Conservation (phyloP, 305 asterid genomes). For the Fraxinus paxiana region DNA sequence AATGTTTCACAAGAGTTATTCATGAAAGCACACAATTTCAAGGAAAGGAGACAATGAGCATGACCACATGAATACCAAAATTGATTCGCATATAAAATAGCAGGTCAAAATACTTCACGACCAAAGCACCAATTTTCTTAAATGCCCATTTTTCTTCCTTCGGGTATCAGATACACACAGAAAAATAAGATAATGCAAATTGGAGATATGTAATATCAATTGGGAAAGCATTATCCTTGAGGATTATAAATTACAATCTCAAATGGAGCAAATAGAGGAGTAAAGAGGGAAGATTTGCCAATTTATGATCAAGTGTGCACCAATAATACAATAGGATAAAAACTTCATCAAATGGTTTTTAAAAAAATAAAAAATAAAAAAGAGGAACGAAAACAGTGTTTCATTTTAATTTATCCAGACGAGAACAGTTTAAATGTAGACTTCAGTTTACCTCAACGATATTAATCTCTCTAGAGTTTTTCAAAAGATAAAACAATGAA, state of each 20-base stretch:
- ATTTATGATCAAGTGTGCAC: neutral
- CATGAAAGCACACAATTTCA: neutral
- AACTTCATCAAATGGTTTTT: neutral
- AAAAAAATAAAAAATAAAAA: neutral
- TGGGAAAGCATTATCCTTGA: neutral
- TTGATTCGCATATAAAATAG: neutral
- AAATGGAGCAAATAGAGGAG: constrained; percentile 5
- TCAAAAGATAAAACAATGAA: constrained; percentile 23
- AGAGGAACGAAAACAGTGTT: neutral
- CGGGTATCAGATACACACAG: neutral
- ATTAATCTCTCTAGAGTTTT: neutral
- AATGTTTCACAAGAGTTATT: neutral
- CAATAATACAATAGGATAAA: neutral
- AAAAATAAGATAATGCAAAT: neutral
- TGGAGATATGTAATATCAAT: neutral
- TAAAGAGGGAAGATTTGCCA: neutral
- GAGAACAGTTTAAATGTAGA: neutral
- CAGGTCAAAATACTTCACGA: constrained; percentile 10
- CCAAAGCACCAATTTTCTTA: neutral
- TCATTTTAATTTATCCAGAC: neutral
- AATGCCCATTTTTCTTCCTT: neutral
- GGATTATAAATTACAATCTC: constrained; percentile 1
- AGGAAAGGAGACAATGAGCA: neutral
- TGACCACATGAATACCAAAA: neutral
- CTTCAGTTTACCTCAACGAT: neutral